These are phyloP conservation scores for Trichoderma hamatum DNA, from an alignment of 2,329 filamentous ascomycete genomes.

Conservation along the genomic window DNA sequence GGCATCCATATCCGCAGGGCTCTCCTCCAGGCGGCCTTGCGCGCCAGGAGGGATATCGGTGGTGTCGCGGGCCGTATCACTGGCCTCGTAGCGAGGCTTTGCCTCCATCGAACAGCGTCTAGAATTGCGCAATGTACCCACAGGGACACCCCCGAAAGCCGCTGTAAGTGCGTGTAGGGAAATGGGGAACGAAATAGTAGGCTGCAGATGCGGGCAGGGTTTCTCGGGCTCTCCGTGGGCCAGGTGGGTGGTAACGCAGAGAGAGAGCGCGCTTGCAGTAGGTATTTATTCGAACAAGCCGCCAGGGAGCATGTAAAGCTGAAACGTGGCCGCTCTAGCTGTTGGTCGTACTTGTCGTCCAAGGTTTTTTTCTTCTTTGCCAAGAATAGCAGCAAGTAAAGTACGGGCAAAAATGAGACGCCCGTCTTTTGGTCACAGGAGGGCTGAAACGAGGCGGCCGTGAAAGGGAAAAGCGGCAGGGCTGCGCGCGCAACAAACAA, in stretches of 20 bases:
- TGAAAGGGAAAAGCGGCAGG: not conserved
- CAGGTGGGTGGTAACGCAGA: not conserved
- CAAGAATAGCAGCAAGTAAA: not conserved
- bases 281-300: not conserved
- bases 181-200: not conserved
- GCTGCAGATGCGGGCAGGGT: not conserved
- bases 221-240: not conserved
- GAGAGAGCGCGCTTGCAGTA: not conserved
- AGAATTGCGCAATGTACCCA: slow-evolving; percentile 1
- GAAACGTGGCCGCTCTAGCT: not conserved
- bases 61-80: not conserved
- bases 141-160: not conserved
- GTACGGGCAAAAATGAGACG: not conserved
- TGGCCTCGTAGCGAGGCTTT: slow-evolving; percentile 3
- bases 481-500: slow-evolving; percentile 9
- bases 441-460: slow-evolving; percentile 4
- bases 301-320: not conserved
- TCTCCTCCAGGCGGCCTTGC: slow-evolving; percentile 2
- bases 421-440: not conserved
- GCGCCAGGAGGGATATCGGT: not conserved
- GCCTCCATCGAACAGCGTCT: slow-evolving; percentile 4
- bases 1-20: not conserved
- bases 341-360: not conserved
- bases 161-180: not conserved
- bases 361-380: not conserved